These are phyloP conservation scores for Cudoniella acicularis DNA, from an alignment of 495 filamentous ascomycete genomes.

Conservation along the genomic window DNA sequence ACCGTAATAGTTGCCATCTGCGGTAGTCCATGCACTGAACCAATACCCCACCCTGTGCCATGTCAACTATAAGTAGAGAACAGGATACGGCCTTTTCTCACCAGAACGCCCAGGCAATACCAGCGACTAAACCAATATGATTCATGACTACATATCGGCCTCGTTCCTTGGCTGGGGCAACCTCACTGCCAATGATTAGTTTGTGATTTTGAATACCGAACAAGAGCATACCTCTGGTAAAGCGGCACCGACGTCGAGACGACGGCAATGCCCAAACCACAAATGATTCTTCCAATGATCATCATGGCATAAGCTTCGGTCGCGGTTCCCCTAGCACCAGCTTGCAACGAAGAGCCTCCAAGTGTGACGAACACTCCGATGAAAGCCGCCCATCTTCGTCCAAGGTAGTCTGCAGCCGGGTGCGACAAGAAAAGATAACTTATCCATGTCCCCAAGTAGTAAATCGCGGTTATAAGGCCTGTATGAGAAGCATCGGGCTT, in stretches of 20 bases:
- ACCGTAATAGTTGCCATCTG: constrained; percentile 40
- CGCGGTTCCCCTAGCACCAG: constrained; percentile 37
- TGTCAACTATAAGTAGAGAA: not conserved
- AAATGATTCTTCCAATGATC: constrained; percentile 47
- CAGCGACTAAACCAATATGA: constrained; percentile 52
- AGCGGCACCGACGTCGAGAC: constrained; percentile 53
- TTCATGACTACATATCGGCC: constrained; percentile 55
- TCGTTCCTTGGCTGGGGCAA: constrained; percentile 46
- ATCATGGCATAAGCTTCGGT: constrained; percentile 53
- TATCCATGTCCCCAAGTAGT: constrained; percentile 53
- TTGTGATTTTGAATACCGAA: not conserved
- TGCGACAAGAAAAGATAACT: constrained; percentile 53
- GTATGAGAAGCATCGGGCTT: constrained; percentile 38
- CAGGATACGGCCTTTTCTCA: constrained; percentile 19
- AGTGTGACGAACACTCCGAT: constrained; percentile 40
- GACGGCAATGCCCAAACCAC: constrained; percentile 47
- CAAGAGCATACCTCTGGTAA: constrained; percentile 44
- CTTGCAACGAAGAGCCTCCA: constrained; percentile 44
- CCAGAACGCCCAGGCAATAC: constrained; percentile 51
- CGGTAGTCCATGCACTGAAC: constrained; percentile 39
- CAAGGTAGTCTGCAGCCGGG: constrained; percentile 41
- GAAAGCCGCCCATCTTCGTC: constrained; percentile 47
- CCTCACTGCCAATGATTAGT: constrained; percentile 36
- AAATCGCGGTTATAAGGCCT: constrained; percentile 52
- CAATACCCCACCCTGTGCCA: constrained; percentile 28